These are phyloP conservation scores for Rutidosis leptorrhynchoides DNA, from an alignment of 129 eudicot species.

Conservation along the genomic window DNA sequence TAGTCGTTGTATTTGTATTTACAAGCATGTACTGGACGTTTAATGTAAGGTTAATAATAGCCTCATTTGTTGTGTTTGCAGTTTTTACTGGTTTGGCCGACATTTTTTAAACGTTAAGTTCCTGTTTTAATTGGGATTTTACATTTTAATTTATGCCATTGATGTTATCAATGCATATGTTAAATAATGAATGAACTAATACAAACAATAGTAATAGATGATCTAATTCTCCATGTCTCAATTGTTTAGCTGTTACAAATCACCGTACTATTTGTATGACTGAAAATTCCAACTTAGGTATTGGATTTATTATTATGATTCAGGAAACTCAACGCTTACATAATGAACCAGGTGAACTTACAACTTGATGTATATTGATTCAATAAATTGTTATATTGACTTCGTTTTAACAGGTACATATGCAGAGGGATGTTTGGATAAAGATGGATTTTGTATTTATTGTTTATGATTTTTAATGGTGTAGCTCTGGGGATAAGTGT, in stretches of 20 bases:
- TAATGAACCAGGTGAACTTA: conserved; percentile 50
- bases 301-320: conserved; percentile 16
- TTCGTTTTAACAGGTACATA: not conserved
- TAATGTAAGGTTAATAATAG: too few relatives aligned
- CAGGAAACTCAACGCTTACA: conserved; percentile 61
- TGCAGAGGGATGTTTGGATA: conserved; percentile 11
- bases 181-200: not conserved
- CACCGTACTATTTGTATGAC: conserved; percentile 19
- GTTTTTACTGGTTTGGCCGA: too few relatives aligned
- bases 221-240: conserved; percentile 25
- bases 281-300: conserved; percentile 25
- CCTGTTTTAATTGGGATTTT: too few relatives aligned
- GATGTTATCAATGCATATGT: conserved; percentile 44
- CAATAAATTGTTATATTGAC: not conserved
- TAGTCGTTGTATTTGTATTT: too few relatives aligned
- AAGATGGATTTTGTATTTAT: not conserved
- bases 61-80: too few relatives aligned
- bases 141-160: too few relatives aligned
- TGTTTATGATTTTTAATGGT: conserved; percentile 14
- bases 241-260: conserved; percentile 8
- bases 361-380: not conserved
- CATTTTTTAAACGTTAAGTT: too few relatives aligned
- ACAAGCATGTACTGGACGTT: too few relatives aligned
- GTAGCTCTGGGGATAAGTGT: conserved; percentile 60
- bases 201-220: conserved; percentile 7